Conservation (phyloP, 331 rosid species). For the Pyracantha coccinea region DNA sequence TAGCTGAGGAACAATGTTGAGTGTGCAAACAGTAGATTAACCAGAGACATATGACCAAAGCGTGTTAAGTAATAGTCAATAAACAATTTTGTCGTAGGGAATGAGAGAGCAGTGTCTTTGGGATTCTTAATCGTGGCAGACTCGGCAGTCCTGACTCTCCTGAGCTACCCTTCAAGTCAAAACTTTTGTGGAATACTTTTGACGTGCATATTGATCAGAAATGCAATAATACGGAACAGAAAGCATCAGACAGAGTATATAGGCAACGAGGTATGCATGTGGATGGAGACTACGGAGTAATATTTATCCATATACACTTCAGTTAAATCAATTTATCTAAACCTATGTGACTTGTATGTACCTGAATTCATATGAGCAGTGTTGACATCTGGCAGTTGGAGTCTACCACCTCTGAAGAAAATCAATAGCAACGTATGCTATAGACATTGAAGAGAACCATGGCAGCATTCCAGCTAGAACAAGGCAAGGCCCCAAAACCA, state of each 20-base stretch:
- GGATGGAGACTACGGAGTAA: background rate
- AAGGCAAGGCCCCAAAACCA: constrained; percentile 28
- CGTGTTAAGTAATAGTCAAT: background rate
- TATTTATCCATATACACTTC: background rate
- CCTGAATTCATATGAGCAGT: constrained; percentile 54
- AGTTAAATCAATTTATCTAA: background rate
- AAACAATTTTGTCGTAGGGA: background rate
- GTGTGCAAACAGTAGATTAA: too few relatives aligned
- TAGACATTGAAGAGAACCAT: constrained; percentile 59
- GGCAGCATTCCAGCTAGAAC: constrained; percentile 78
- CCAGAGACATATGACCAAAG: too few relatives aligned
- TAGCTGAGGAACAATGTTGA: background rate
- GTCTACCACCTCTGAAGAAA: constrained; percentile 90
- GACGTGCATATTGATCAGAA: background rate
- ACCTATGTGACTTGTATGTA: background rate
- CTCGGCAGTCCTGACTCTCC: too few relatives aligned
- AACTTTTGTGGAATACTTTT: too few relatives aligned
- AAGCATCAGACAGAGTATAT: background rate
- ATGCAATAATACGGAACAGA: background rate
- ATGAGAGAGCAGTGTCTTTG: too few relatives aligned
- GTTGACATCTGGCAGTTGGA: constrained; percentile 74
- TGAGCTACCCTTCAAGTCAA: too few relatives aligned
- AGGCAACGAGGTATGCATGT: too few relatives aligned
- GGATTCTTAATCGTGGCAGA: too few relatives aligned
- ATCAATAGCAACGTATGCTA: constrained; percentile 51